A percentile compares a stretch with the other conserved stretches of the same genome.
Evolutionary conservation across 2,329 filamentous ascomycete species (phyloP).

Genomic region (Periglandula ipomoeae): DNA sequence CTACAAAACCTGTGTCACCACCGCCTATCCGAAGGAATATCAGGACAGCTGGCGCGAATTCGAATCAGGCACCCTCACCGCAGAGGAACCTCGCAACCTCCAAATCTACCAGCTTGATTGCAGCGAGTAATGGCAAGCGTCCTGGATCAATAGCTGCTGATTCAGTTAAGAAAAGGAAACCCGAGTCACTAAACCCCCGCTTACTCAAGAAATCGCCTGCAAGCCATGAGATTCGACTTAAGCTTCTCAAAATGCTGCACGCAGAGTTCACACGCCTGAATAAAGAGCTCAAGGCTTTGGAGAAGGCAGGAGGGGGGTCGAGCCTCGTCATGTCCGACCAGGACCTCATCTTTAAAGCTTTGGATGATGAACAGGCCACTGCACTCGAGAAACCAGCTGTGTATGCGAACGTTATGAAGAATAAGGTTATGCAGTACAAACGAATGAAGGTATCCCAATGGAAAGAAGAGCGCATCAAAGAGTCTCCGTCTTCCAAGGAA

Average conservation of each 20-base stretch:
- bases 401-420: conserved; percentile 79
- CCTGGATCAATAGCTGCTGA: background rate
- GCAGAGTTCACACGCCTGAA: conserved; percentile 60
- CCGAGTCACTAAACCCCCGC: conserved; percentile 58
- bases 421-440: conserved; percentile 65
- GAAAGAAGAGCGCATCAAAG: conserved; percentile 48
- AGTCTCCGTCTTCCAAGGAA: conserved; percentile 7
- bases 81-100: background rate
- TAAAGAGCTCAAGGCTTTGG: conserved; percentile 44
- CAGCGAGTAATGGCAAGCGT: background rate
- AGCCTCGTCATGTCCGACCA: conserved; percentile 50
- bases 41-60: conserved; percentile 10
- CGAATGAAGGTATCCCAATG: conserved; percentile 67
- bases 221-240: conserved; percentile 44
- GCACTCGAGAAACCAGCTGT: conserved; percentile 59
- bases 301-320: conserved; percentile 35
- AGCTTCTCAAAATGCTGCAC: conserved; percentile 55
- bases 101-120: background rate
- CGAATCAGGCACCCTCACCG: background rate
- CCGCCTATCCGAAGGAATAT: conserved; percentile 16
- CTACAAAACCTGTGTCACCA: conserved; percentile 23
- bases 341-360: conserved; percentile 56
- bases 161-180: conserved; percentile 12
- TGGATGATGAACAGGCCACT: conserved; percentile 71
- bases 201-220: conserved; percentile 50